A percentile compares a stretch with the other conserved stretches of the same genome.
Conservation (phyloP, 106 monocot species). For the Dioscorea dumetorum region DNA sequence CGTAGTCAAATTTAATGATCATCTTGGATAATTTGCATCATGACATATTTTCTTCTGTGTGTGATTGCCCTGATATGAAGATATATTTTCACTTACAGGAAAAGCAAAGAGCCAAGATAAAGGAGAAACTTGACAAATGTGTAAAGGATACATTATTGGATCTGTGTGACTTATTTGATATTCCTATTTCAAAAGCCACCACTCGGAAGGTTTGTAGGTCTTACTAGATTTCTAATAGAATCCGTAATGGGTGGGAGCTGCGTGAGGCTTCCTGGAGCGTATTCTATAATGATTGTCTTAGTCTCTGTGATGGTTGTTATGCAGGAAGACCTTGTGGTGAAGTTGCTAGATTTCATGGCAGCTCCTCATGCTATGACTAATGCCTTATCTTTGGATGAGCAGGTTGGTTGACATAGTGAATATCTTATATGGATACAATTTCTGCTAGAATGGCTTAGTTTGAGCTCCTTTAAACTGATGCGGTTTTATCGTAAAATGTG, state of each 20-base stretch:
- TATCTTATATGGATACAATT: too few relatives aligned
- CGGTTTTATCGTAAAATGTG: too few relatives aligned
- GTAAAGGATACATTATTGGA: conserved; percentile 54
- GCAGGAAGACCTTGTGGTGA: conserved; percentile 70
- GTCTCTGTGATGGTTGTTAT: not conserved
- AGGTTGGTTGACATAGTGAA: conserved; percentile 17
- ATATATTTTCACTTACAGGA: conserved; percentile 17
- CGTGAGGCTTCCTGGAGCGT: too few relatives aligned
- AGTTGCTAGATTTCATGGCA: conserved; percentile 74
- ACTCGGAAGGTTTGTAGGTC: conserved; percentile 42
- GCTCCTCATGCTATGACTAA: conserved; percentile 61
- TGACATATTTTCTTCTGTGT: too few relatives aligned
- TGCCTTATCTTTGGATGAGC: conserved; percentile 36
- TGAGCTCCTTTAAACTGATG: too few relatives aligned
- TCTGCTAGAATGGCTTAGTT: too few relatives aligned
- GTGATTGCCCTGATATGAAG: too few relatives aligned
- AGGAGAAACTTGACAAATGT: conserved; percentile 66
- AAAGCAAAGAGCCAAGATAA: conserved; percentile 53
- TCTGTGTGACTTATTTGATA: conserved; percentile 62
- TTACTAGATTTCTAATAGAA: not conserved
- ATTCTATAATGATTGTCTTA: too few relatives aligned
- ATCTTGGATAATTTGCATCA: too few relatives aligned
- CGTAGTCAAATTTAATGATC: too few relatives aligned
- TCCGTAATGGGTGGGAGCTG: too few relatives aligned
- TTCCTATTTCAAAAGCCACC: conserved; percentile 47